phyloP scores from a whole-genome alignment of 176 grass and related monocot species.

The Otatea glauca region DNA sequence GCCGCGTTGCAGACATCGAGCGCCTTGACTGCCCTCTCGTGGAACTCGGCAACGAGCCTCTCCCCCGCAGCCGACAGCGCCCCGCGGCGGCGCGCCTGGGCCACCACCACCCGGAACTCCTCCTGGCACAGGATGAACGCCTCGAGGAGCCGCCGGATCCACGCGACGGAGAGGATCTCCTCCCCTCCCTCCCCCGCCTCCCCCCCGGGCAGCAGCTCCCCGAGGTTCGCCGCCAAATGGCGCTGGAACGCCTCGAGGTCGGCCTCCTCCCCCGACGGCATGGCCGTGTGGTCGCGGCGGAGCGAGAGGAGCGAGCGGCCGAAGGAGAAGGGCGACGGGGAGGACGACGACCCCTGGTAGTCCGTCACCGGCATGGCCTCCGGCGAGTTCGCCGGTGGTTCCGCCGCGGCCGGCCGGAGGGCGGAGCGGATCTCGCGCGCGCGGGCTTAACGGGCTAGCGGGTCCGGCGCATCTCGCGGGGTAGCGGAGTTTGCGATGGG shows the following conservation, averaged over 20 bases:
- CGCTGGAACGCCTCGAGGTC: constrained; percentile 44
- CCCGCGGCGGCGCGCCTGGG: constrained; percentile 60
- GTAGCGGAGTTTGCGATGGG: background rate
- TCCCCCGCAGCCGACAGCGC: constrained; percentile 54
- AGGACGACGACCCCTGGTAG: constrained; percentile 4
- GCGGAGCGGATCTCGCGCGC: constrained; percentile 1
- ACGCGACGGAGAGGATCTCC: constrained; percentile 71
- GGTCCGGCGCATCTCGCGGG: background rate
- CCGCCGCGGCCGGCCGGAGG: background rate
- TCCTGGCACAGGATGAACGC: constrained; percentile 82
- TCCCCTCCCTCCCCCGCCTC: constrained; percentile 24
- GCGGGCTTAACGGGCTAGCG: background rate
- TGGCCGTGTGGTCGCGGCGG: constrained; percentile 32
- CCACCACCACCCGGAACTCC: constrained; percentile 79
- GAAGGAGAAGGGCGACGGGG: constrained; percentile 40
- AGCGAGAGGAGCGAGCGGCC: constrained; percentile 42
- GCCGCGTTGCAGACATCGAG: constrained; percentile 96
- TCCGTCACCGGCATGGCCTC: constrained; percentile 4
- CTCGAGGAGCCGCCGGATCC: constrained; percentile 83
- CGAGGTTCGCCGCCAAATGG: constrained; percentile 61
- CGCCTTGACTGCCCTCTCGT: constrained; percentile 82
- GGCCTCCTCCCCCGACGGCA: constrained; percentile 32
- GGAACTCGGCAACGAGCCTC: constrained; percentile 75
- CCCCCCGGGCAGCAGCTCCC: constrained; percentile 48
- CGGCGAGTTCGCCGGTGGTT: background rate